A percentile compares a stretch with the other conserved stretches of the same genome.
Evolutionary conservation across 1,284 basidiomycete genomes (phyloP).

Genomic region (Phylloboletellus chloephorus): DNA sequence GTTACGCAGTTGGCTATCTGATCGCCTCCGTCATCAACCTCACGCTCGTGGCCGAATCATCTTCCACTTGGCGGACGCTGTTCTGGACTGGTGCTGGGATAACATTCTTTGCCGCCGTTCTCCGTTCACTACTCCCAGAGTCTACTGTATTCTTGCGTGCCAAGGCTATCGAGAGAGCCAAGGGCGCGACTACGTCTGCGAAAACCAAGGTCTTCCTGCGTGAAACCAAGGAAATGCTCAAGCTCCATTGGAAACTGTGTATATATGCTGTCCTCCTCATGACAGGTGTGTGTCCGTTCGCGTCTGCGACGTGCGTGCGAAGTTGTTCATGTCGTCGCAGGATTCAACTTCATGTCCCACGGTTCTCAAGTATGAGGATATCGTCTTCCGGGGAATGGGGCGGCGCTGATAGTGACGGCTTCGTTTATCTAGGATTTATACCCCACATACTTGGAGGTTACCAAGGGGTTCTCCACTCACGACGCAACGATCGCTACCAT

Average conservation of each 20-base stretch:
- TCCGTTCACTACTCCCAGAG: constrained; percentile 78
- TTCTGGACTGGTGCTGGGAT: constrained; percentile 73
- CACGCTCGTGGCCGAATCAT: constrained; percentile 53
- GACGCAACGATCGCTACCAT: constrained; percentile 83
- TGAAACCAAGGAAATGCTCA: constrained; percentile 74
- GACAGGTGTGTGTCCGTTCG: constrained; percentile 49
- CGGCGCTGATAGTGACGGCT: background rate
- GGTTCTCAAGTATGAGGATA: constrained; percentile 57
- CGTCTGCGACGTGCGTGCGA: background rate
- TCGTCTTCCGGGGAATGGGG: background rate
- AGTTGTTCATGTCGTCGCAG: constrained; percentile 31
- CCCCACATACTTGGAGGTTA: constrained; percentile 70
- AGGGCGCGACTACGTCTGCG: constrained; percentile 35
- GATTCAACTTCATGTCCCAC: constrained; percentile 92
- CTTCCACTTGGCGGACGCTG: constrained; percentile 53
- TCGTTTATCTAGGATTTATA: constrained; percentile 51
- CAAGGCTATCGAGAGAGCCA: constrained; percentile 44
- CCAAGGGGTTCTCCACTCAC: constrained; percentile 55
- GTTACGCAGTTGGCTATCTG: constrained; percentile 66
- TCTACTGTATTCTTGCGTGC: constrained; percentile 69
- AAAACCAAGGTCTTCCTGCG: constrained; percentile 72
- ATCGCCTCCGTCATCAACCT: constrained; percentile 74
- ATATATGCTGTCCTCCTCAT: constrained; percentile 80
- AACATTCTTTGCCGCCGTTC: constrained; percentile 65
- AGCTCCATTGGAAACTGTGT: constrained; percentile 78